Base-by-base conservation (phyloP, 2,329 filamentous ascomycete genomes). In the Scorias spongiosa region DNA sequence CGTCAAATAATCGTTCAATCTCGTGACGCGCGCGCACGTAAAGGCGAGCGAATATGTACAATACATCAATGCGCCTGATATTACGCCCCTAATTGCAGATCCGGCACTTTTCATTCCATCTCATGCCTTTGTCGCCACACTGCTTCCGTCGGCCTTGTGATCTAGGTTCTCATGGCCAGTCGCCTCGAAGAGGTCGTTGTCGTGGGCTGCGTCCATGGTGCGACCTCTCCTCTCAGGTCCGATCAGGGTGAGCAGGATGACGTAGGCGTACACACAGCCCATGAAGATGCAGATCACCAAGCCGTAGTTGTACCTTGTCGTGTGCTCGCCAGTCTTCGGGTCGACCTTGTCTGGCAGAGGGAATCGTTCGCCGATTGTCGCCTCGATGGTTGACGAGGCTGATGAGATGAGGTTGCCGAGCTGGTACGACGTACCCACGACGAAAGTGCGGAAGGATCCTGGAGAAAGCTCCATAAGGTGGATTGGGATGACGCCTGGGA, bases 231-330 rank as follows among this genome's bases (percentile, higher is more conserved):
- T 57, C 57, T 74, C 70, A 0, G 70, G 70, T 5, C 81, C 81
- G 2, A 84, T 38, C 9, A 84, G 60, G 0, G 79, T 80, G 44
- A 85, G 57, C 2, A 79, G 8, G 47, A 80, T 76, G 5, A 71
- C 65, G 56, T 78, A 80, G 2, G 65, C 73, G 53, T 69, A 93
- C 1, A 93, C 85, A 52, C 81, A 86, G 1, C 72, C 87, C 82
- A 38, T 10, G 61, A 86, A 85, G 55, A 93, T 91, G 57, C 80
- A 85, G 50, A 93, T 89, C 9, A 93, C 85, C 53, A 80, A 80
- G 34, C 84, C 85, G 52, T 93, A 93, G 14, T 69, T 40, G 38
- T 15, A 40, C 5, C 38, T 5, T 2, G 3, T 28, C 12, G 18
- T 18, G 32, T 36, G 59, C 20, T 55, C 51, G 28, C 54, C 62